Evolutionary conservation across 192 early-diverging fungal genomes (phyloP).

Genomic region (Backusella mclennaniae): DNA sequence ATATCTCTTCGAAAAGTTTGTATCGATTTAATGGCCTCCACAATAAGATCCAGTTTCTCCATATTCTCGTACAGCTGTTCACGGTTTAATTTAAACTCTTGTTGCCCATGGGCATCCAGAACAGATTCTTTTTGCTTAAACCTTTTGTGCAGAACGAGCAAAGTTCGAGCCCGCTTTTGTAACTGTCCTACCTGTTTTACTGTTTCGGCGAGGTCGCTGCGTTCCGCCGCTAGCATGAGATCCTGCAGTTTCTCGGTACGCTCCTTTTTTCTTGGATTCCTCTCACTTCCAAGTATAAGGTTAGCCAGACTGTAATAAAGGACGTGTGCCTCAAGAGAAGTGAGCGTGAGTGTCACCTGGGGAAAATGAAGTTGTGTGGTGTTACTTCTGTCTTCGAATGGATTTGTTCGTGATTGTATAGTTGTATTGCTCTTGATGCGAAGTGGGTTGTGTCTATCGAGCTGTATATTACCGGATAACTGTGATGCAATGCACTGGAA

Average conservation of each 20-base stretch:
- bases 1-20: slow-evolving; percentile 50
- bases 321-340: slow-evolving; percentile 73
- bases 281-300: not conserved
- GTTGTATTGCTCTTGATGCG: slow-evolving; percentile 49
- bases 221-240: slow-evolving; percentile 72
- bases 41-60: slow-evolving; percentile 66
- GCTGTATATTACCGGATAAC: slow-evolving; percentile 49
- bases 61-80: slow-evolving; percentile 20
- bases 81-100: slow-evolving; percentile 17
- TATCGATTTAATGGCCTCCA: slow-evolving; percentile 58
- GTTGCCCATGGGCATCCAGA: slow-evolving; percentile 7
- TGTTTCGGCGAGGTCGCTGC: slow-evolving; percentile 59
- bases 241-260: slow-evolving; percentile 63
- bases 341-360: slow-evolving; percentile 63
- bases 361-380: slow-evolving; percentile 69
- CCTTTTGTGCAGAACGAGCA: slow-evolving; percentile 27
- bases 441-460: slow-evolving; percentile 63
- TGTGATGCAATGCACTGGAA: slow-evolving; percentile 59
- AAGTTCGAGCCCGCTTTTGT: slow-evolving; percentile 53
- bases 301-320: slow-evolving; percentile 75
- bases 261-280: slow-evolving; percentile 15
- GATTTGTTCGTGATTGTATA: not conserved
- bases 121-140: not conserved
- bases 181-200: slow-evolving; percentile 48
- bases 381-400: slow-evolving; percentile 57